These are phyloP conservation scores for Alternaria postmessia DNA, from an alignment of 2,329 filamentous ascomycete species.

Conservation along the genomic window DNA sequence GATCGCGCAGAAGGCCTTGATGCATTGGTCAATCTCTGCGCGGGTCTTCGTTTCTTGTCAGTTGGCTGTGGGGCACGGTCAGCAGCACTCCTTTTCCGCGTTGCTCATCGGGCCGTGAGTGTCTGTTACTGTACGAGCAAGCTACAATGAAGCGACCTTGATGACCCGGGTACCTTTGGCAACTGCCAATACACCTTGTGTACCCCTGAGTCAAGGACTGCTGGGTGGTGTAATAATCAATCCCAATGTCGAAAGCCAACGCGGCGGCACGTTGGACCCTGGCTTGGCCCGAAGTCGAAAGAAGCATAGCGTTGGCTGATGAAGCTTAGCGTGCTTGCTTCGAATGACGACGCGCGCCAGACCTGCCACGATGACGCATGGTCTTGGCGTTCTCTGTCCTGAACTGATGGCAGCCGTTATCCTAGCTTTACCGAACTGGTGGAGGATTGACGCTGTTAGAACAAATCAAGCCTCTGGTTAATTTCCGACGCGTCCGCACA, in stretches of 20 bases:
- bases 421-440: constrained; percentile 1
- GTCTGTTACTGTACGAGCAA: neutral
- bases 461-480: neutral
- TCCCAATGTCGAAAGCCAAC: neutral
- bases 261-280: neutral
- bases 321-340: neutral
- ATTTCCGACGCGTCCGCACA: constrained; percentile 1
- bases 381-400: neutral
- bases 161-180: neutral
- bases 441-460: neutral
- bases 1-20: neutral
- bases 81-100: neutral
- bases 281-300: neutral
- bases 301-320: neutral
- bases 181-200: neutral
- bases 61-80: neutral
- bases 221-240: neutral
- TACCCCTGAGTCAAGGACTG: neutral
- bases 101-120: neutral
- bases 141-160: neutral
- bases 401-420: neutral
- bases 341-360: neutral
- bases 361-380: neutral
- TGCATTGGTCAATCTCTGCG: neutral
- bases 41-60: neutral